Base-by-base conservation (phyloP, 306 rosid genomes). In the Prunus campanulata region DNA sequence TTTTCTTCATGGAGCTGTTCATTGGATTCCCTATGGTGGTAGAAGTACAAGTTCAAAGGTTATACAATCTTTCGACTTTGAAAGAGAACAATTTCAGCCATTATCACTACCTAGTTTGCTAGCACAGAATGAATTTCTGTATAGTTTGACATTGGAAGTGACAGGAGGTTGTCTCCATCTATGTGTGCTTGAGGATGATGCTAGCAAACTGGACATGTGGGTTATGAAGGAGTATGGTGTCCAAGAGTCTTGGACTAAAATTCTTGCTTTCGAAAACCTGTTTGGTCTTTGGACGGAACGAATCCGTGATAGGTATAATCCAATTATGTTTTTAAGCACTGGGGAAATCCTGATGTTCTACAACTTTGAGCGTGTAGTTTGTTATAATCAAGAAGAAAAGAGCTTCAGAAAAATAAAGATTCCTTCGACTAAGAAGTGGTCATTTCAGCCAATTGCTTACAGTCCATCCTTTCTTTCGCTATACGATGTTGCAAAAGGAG, bases 181-280 rank as follows among this genome's bases (percentile, higher is more conserved):
- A 22, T 75, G 54, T 66, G 72, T 68, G 39, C 3, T 68, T 24
- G 20, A 25, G 32, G 63, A 49, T 13, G 52, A 50, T 65, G 2
- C 20, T 61, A 4, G 70, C 0, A 30, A 64, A 19, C 32, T 75
- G 20, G 79, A 75, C 52, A 50, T 75, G 47, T 64, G 79, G 78
- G 63, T 64, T 50, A 65, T 75, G 79, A 51, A 75, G 78, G 71
- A 64, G 0, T 75, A 64, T 51, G 63, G 63, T 30, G 35, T 75
- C 22, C 46, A 50, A 46, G 54, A 75, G 50, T 75, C 79, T 11
- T 75, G 79, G 79, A 75, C 72, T 12, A 75, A 75, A 32, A 24
- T 11, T 55, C 8, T 29, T 50, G 72, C 51, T 3, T 19, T 75
- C 4, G 64, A 75, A 20, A 49, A 27, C 24, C 7, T 75, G 9